Evolutionary conservation across 805 yeast genomes (phyloP), one percentile per base, ranked within the genome.

Genomic region (Candida insectalens): DNA sequence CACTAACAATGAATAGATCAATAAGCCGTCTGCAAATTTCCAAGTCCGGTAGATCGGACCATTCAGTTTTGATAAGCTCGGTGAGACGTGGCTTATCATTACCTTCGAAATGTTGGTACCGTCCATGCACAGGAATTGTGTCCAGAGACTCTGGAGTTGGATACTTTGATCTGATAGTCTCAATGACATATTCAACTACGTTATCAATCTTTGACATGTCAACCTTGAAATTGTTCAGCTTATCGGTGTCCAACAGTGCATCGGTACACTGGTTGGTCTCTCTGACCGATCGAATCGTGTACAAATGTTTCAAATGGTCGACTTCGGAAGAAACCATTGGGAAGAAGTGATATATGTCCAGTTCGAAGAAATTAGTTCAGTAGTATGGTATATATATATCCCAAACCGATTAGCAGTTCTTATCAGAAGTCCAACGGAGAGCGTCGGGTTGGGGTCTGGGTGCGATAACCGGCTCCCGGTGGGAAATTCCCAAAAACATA

Each of bases 61-160:
- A 67, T 19, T 46, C 37, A 2, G 39, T 45, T 4, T 44, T 33
- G 19, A 74, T 62, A 36, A 74, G 46, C 3, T 42, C 36, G 14
- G 63, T 67, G 27, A 75, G 58, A 27, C 82, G 63, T 13, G 50
- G 51, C 22, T 48, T 46, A n/a, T 60, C 65, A 25, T 71, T 70
- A 22, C 66, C 71, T 44, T 74, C 72, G 46, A 76, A 63, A 49
- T 76, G 83, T 44, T 74, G 80, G 71, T 76, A 75, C 36, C 83
- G 60, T 2, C 83, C 83, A 50, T 76, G 83, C 6, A 78, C 74
- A 4, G 83, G 82, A 34, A 76, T 76, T 2, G 51, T 41, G 3
- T 50, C 45, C 23, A 65, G 64, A 18, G 52, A 40, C 22, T 49
- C 57, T 8, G 65, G 54, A 3, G 61, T 54, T 1, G 64, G 66